Evolutionary conservation across 108 stramenopile genomes (phyloP).

Genomic region (Pseudonitzschia pungens): DNA sequence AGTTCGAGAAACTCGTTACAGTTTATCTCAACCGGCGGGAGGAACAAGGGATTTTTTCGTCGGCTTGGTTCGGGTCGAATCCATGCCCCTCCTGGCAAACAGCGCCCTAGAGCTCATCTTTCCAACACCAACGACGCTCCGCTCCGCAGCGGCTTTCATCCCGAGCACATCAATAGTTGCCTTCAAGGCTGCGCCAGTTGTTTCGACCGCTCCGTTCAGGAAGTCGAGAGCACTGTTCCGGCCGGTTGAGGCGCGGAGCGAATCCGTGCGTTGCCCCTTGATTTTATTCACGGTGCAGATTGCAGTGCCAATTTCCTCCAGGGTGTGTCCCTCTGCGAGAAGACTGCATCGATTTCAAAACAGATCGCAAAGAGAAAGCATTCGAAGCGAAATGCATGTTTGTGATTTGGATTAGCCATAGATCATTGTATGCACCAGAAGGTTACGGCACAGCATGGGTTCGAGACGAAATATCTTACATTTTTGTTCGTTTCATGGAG

Average conservation of each 20-base stretch:
- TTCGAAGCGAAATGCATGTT: too few relatives aligned
- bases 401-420: too few relatives aligned
- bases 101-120: neutral
- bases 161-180: conserved; percentile 15
- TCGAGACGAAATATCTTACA: conserved; percentile 9
- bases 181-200: conserved; percentile 27
- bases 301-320: conserved; percentile 33
- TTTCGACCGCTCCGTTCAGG: conserved; percentile 30
- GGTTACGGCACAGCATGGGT: neutral
- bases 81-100: neutral
- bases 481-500: conserved; percentile 11
- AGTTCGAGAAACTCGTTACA: too few relatives aligned
- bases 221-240: conserved; percentile 19
- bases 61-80: neutral
- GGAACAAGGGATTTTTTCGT: neutral
- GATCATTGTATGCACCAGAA: too few relatives aligned
- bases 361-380: neutral
- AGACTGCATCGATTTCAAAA: conserved; percentile 11
- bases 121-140: neutral
- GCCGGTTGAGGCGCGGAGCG: conserved; percentile 15
- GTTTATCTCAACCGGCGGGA: too few relatives aligned
- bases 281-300: conserved; percentile 19
- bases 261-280: conserved; percentile 19
- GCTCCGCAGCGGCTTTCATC: conserved; percentile 5
- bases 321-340: conserved; percentile 25